Evolutionary conservation across 139 green algal species (phyloP).

Genomic region (Asterochloris erici): DNA sequence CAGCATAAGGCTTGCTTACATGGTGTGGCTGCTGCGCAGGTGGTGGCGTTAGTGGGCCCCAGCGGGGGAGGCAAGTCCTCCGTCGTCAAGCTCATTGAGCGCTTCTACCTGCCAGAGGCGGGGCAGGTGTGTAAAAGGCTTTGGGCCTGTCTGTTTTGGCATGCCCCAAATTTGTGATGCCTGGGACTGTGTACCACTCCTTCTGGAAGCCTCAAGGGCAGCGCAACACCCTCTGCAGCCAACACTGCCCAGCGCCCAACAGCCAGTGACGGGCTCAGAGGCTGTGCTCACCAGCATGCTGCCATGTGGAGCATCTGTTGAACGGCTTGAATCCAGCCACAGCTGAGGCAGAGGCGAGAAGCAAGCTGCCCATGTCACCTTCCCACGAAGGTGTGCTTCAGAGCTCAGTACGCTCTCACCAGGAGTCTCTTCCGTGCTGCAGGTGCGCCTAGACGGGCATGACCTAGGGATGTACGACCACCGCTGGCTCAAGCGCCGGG

Average conservation of each 20-base stretch:
- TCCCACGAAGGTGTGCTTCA: no score
- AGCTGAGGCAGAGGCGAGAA: background rate
- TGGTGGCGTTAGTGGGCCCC: conserved; percentile 85
- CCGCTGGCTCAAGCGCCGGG: conserved; percentile 54
- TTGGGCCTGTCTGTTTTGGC: no score
- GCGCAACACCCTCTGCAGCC: no score
- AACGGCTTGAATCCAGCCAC: no score
- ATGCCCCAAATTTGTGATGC: no score
- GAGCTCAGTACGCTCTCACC: no score
- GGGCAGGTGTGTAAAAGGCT: conserved; percentile 3
- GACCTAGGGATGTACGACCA: conserved; percentile 57
- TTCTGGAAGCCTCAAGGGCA: no score
- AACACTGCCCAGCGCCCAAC: background rate
- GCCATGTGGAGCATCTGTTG: no score
- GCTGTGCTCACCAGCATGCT: no score
- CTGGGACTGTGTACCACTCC: no score
- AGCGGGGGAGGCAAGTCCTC: conserved; percentile 82
- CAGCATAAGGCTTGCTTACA: background rate
- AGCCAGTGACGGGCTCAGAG: background rate
- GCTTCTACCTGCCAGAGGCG: conserved; percentile 80
- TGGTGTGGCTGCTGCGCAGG: conserved; percentile 9
- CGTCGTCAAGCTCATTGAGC: conserved; percentile 89
- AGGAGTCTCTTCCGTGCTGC: no score
- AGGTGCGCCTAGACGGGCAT: conserved; percentile 73
- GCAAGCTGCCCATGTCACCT: no score